Percentiles rank a stretch among this genome's conserved stretches.
phyloP scores from a whole-genome alignment of 805 yeast genomes.

The Lachancea thermotolerans region DNA sequence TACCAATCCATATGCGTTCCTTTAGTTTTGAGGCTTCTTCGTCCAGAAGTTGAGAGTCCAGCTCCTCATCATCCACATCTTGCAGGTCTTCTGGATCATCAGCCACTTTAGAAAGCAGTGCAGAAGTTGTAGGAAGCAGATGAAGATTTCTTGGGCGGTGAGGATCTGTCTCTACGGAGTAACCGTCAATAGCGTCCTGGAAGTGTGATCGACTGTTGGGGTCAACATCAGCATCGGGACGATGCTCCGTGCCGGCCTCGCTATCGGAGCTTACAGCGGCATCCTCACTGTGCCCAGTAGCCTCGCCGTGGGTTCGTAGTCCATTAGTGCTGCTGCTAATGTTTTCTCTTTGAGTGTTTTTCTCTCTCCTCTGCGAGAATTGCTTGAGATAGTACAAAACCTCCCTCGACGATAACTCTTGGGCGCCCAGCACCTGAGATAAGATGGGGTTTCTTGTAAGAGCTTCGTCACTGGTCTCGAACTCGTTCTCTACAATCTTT shows the following conservation, averaged over 20 bases:
- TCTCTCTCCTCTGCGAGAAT: constrained; percentile 27
- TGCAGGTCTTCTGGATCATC: constrained; percentile 59
- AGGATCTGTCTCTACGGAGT: constrained; percentile 33
- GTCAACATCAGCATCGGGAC: not conserved
- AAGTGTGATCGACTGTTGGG: constrained; percentile 11
- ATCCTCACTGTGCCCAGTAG: constrained; percentile 6
- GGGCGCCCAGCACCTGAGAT: constrained; percentile 38
- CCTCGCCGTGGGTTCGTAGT: constrained; percentile 20
- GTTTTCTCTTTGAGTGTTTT: constrained; percentile 21
- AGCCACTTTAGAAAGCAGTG: constrained; percentile 44
- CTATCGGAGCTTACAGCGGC: constrained; percentile 5
- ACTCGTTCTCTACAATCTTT: constrained; percentile 24
- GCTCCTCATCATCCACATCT: constrained; percentile 81
- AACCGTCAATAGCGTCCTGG: constrained; percentile 31
- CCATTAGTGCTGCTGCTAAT: constrained; percentile 31
- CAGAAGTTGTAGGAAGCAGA: constrained; percentile 50
- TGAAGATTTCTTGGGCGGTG: constrained; percentile 52
- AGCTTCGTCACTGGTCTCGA: constrained; percentile 35
- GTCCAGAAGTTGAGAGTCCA: constrained; percentile 51
- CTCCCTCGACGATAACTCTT: constrained; percentile 41
- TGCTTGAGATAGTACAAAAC: constrained; percentile 33
- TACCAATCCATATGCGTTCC: constrained; percentile 82
- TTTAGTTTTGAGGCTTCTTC: constrained; percentile 68
- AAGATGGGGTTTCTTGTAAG: constrained; percentile 38
- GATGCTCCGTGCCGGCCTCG: constrained; percentile 4